phyloP scores from a whole-genome alignment of 805 yeast genomes.

The Dipodascus geniculatus region DNA sequence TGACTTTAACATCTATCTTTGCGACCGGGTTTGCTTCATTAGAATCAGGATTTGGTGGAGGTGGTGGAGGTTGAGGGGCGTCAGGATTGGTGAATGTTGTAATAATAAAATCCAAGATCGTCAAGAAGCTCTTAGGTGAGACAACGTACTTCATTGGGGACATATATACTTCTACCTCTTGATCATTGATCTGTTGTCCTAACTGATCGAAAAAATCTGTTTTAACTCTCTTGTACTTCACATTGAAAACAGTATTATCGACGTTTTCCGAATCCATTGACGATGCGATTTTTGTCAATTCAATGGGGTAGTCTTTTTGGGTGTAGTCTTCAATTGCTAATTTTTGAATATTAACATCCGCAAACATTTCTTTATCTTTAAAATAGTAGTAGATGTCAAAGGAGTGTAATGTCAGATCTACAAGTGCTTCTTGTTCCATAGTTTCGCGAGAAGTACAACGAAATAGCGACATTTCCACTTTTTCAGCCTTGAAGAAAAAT shows the following conservation, averaged over 20 bases:
- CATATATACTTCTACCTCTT: constrained; percentile 55
- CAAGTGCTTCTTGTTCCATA: constrained; percentile 52
- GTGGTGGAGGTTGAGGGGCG: constrained; percentile 33
- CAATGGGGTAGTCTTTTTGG: constrained; percentile 47
- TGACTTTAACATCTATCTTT: constrained; percentile 48
- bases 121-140: constrained; percentile 65
- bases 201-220: constrained; percentile 49
- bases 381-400: constrained; percentile 49
- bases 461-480: constrained; percentile 47
- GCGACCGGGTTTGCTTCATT: constrained; percentile 6
- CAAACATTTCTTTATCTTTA: constrained; percentile 48
- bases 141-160: constrained; percentile 69
- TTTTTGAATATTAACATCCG: constrained; percentile 52
- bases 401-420: constrained; percentile 60
- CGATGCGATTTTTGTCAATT: constrained; percentile 60
- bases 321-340: constrained; percentile 66
- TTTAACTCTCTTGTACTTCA: constrained; percentile 47
- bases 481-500: constrained; percentile 55
- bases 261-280: constrained; percentile 17
- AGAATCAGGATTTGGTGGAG: neutral
- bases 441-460: constrained; percentile 56
- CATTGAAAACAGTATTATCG: constrained; percentile 32
- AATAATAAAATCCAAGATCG: constrained; percentile 66
- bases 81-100: constrained; percentile 84
- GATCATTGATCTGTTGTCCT: constrained; percentile 44